These are phyloP conservation scores for Citrullus mucosospermus DNA, from an alignment of 306 rosid genomes.

Conservation along the genomic window DNA sequence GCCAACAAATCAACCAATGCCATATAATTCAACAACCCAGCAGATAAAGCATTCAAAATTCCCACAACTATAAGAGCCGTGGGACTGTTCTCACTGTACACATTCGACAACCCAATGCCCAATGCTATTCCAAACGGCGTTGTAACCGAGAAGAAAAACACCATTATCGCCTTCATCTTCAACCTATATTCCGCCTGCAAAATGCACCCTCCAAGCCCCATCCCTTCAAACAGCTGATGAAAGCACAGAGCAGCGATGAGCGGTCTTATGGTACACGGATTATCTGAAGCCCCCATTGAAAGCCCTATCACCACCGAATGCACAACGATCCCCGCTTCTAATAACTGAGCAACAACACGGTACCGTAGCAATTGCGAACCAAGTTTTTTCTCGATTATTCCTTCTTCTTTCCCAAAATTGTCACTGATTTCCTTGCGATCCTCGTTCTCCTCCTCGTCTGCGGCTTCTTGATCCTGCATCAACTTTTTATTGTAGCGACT, in stretches of 20 bases:
- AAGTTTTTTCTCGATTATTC: not conserved
- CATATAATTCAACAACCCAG: conserved; percentile 54
- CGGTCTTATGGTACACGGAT: conserved; percentile 40
- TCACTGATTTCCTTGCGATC: not conserved
- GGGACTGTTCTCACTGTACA: conserved; percentile 31
- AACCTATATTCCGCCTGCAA: conserved; percentile 38
- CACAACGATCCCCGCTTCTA: conserved; percentile 35
- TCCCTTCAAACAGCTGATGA: conserved; percentile 53
- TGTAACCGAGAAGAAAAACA: conserved; percentile 49
- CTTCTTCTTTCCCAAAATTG: not conserved
- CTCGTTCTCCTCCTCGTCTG: not conserved
- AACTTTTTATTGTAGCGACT: conserved; percentile 32
- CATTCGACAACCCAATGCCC: conserved; percentile 49
- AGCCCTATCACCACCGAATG: conserved; percentile 50
- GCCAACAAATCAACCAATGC: conserved; percentile 69
- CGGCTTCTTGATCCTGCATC: not conserved
- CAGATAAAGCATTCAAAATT: conserved; percentile 45
- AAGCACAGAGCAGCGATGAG: conserved; percentile 47
- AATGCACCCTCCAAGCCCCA: conserved; percentile 50
- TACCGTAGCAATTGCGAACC: not conserved
- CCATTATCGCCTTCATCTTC: conserved; percentile 33
- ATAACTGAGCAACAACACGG: conserved; percentile 17
- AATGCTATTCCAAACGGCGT: conserved; percentile 48
- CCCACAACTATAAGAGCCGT: conserved; percentile 43
- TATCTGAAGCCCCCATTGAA: conserved; percentile 44